phyloP scores from a whole-genome alignment of 2,329 filamentous ascomycete species.

The Phoma sp. region DNA sequence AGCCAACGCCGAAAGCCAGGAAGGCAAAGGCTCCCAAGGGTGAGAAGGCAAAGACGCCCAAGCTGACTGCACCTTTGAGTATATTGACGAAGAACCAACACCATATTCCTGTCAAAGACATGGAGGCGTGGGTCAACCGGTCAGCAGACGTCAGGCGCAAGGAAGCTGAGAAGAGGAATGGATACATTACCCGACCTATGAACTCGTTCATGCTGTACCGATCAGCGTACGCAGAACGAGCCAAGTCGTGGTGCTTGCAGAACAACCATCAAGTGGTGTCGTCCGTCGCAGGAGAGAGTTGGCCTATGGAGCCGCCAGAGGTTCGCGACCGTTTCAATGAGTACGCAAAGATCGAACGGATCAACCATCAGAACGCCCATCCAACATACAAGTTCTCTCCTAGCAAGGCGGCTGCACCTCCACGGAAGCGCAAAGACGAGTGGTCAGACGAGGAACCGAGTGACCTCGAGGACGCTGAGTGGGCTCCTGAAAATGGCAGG shows the following conservation, averaged over 20 bases:
- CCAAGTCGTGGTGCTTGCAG: slow-evolving; percentile 79
- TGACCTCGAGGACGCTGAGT: slow-evolving; percentile 53
- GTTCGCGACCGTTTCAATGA: slow-evolving; percentile 78
- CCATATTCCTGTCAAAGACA: slow-evolving; percentile 74
- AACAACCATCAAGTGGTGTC: slow-evolving; percentile 97
- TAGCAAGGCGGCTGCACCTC: slow-evolving; percentile 65
- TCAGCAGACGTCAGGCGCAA: slow-evolving; percentile 68
- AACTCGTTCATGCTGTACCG: slow-evolving; percentile 99
- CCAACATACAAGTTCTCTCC: slow-evolving; percentile 95
- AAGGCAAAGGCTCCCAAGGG: slow-evolving; percentile 55
- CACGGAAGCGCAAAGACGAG: slow-evolving; percentile 58
- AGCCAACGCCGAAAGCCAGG: slow-evolving; percentile 48
- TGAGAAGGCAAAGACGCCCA: slow-evolving; percentile 58
- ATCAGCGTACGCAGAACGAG: slow-evolving; percentile 86
- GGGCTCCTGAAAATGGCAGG: slow-evolving; percentile 42
- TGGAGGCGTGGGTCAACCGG: slow-evolving; percentile 80
- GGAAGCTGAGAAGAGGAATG: slow-evolving; percentile 75
- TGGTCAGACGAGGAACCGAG: slow-evolving; percentile 50
- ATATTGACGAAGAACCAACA: slow-evolving; percentile 70
- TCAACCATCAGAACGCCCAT: slow-evolving; percentile 84
- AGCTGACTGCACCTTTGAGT: slow-evolving; percentile 73
- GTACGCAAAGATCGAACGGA: slow-evolving; percentile 80
- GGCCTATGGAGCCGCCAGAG: slow-evolving; percentile 79
- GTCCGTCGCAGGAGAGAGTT: slow-evolving; percentile 83
- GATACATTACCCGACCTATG: slow-evolving; percentile 89